phyloP scores from a whole-genome alignment of 306 rosid species.

The Vigna unguiculata region DNA sequence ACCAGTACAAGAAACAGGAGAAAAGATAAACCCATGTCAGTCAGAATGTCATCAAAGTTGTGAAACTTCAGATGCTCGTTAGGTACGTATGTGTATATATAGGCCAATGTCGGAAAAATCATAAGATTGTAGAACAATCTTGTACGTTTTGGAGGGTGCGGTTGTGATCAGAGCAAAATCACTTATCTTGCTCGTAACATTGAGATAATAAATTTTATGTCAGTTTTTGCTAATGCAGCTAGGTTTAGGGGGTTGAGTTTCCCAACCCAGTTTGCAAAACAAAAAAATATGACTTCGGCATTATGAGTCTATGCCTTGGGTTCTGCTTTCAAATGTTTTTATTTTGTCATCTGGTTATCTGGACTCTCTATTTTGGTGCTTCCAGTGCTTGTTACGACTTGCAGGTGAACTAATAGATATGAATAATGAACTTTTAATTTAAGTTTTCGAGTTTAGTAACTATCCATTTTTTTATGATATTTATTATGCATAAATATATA shows the following conservation, averaged over 20 bases:
- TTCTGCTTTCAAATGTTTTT: not conserved
- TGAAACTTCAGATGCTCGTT: constrained; percentile 26
- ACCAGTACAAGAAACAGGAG: constrained; percentile 12
- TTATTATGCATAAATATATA: not conserved
- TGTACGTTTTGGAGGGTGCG: not conserved
- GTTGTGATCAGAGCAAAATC: not conserved
- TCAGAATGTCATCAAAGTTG: constrained; percentile 31
- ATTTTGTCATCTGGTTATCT: not conserved
- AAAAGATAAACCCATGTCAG: constrained; percentile 24
- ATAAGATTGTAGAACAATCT: not conserved
- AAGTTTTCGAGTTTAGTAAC: not conserved
- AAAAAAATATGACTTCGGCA: not conserved
- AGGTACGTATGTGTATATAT: not conserved
- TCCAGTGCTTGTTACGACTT: not conserved
- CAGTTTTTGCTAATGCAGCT: not conserved
- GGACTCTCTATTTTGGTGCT: not conserved
- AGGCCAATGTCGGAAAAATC: not conserved
- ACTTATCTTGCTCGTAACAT: not conserved
- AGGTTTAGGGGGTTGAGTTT: not conserved
- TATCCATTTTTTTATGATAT: not conserved
- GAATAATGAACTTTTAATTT: not conserved
- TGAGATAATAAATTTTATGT: not conserved
- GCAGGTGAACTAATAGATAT: not conserved
- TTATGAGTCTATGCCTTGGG: not conserved
- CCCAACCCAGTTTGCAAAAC: not conserved